Base-by-base conservation (phyloP, 2,329 filamentous ascomycete species). In the Corynespora cassiicola region DNA sequence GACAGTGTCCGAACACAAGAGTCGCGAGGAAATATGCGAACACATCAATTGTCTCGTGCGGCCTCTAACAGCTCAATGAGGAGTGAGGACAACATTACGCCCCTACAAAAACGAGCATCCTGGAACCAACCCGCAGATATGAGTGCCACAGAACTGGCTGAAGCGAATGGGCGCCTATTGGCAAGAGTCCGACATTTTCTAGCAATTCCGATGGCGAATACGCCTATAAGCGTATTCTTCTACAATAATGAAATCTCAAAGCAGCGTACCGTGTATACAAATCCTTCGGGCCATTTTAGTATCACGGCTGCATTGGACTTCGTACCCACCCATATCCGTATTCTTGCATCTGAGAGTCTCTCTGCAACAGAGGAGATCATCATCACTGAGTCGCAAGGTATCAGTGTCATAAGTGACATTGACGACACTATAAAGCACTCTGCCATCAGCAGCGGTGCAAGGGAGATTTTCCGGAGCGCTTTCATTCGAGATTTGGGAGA, bases 351-450 rank as follows among this genome's bases (percentile, higher is more conserved):
- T 9, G 90, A 96, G 59, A 80, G 85, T 41, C 75, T 99, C 3
- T 95, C 91, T 11, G 85, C 85, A 0, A 89, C 86, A 2, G 87
- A 94, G 48, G 80, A 88, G 38, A 79, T 99, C 28, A 77, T 82
- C 25, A 75, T 97, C 33, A 90, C 87, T 4, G 86, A 92, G 42
- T 81, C 87, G 0, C 76, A 75, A 15, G 94, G 94, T 25, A 81
- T 99, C 47, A 97, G 91, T 66, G 63, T 99, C 42, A 97, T 99
- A 65, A 97, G 90, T 64, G 94, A 99, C 64, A 94, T 99, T 48
- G 94, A 99, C 61, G 94, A 99, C 68, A 99, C 94, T 0, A 86
- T 99, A 63, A 99, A 99, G 67, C 87, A 90, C 57, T 96, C 94
- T 14, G 95, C 91, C 39, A 96, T 99, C 50, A 81, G 84, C 2